These are phyloP conservation scores for Albugo candida DNA, from an alignment of 352 stramenopile genomes.

Conservation along the genomic window DNA sequence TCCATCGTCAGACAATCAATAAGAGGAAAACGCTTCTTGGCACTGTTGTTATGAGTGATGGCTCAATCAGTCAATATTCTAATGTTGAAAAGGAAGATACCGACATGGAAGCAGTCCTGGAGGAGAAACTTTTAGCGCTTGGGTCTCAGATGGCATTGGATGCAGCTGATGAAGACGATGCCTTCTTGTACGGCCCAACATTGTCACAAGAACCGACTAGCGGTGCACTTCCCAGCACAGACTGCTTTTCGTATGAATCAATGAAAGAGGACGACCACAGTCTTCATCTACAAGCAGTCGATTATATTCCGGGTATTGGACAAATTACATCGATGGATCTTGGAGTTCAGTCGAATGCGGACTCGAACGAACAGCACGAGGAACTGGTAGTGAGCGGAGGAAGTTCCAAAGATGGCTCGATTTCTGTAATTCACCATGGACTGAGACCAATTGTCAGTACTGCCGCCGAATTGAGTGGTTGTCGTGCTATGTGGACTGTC, in stretches of 20 bases:
- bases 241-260: too few relatives aligned
- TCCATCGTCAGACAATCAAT: slow-evolving; percentile 9
- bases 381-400: slow-evolving; percentile 64
- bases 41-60: slow-evolving; percentile 6
- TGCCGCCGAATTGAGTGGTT: slow-evolving; percentile 58
- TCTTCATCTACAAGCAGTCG: slow-evolving; percentile 28
- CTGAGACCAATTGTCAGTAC: slow-evolving; percentile 70
- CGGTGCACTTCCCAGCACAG: neutral
- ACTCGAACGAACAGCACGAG: slow-evolving; percentile 59
- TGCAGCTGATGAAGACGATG: slow-evolving; percentile 35
- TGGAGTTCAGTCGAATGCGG: slow-evolving; percentile 44
- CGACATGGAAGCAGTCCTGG: slow-evolving; percentile 4
- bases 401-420: slow-evolving; percentile 29
- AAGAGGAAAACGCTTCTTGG: slow-evolving; percentile 10
- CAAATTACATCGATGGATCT: slow-evolving; percentile 73
- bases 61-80: slow-evolving; percentile 8
- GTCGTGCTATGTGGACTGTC: slow-evolving; percentile 73
- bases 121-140: slow-evolving; percentile 5
- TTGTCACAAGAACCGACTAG: slow-evolving; percentile 11
- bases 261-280: neutral
- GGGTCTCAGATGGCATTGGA: slow-evolving; percentile 11
- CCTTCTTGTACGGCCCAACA: slow-evolving; percentile 49
- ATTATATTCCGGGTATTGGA: slow-evolving; percentile 47
- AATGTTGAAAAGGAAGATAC: slow-evolving; percentile 4
- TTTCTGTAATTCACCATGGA: slow-evolving; percentile 62